Conservation (phyloP, 2,329 filamentous ascomycete species). For the Aspergillus pseudotamarii region DNA sequence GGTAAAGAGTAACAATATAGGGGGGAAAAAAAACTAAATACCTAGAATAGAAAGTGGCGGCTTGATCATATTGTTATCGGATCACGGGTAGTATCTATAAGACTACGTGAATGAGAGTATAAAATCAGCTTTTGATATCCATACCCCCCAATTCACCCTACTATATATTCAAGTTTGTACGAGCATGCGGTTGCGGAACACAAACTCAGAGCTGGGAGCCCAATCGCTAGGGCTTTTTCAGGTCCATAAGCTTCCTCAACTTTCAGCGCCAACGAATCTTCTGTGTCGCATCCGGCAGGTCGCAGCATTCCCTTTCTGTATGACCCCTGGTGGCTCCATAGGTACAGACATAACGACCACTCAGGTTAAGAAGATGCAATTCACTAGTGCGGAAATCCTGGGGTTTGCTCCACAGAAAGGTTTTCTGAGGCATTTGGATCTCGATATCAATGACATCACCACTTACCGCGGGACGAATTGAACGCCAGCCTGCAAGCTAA, state of each 20-base stretch:
- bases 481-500: not conserved
- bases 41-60: too few relatives aligned
- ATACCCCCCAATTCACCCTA: not conserved
- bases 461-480: conserved; percentile 7
- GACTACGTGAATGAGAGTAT: not conserved
- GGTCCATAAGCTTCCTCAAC: not conserved
- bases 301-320: not conserved
- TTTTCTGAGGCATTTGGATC: not conserved
- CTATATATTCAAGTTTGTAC: not conserved
- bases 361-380: not conserved
- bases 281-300: conserved; percentile 2
- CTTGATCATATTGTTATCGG: not conserved
- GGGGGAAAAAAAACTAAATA: too few relatives aligned
- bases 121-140: not conserved
- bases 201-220: not conserved
- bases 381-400: not conserved
- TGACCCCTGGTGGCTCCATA: not conserved
- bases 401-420: not conserved
- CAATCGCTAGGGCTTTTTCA: not conserved
- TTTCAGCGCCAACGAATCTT: not conserved
- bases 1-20: too few relatives aligned
- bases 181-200: not conserved
- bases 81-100: not conserved
- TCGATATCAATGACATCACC: conserved; percentile 11
- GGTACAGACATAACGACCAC: not conserved